Percentiles rank a stretch among this genome's conserved stretches.
These are phyloP conservation scores for Cutaneotrichosporon sp. DNA, from an alignment of 1,284 basidiomycete species.

Conservation along the genomic window DNA sequence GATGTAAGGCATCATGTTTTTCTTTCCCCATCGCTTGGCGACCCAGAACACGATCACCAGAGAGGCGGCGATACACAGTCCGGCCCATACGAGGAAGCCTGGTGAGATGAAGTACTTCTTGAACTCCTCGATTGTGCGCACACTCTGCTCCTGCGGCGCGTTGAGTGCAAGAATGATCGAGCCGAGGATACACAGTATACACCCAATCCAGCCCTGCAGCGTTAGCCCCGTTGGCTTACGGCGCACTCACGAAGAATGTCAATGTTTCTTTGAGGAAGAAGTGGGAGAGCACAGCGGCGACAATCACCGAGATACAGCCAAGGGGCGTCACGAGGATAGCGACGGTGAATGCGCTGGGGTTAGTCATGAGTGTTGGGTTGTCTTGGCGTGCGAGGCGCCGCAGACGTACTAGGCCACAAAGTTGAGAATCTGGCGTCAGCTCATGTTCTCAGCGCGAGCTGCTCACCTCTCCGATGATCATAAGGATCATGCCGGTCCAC, in stretches of 20 bases:
- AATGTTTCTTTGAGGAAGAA: conserved; percentile 89
- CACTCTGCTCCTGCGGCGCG: conserved; percentile 72
- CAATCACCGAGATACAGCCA: conserved; percentile 91
- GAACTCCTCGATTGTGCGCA: conserved; percentile 75
- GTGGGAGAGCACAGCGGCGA: conserved; percentile 88
- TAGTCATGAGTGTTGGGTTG: conserved; percentile 1
- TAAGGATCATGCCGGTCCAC: conserved; percentile 60
- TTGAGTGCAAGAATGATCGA: conserved; percentile 58
- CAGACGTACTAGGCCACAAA: conserved; percentile 47
- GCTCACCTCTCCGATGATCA: conserved; percentile 38
- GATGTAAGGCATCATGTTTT: conserved; percentile 94
- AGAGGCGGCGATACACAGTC: conserved; percentile 31
- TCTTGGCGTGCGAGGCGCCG: too few species aligned
- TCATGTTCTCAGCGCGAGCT: background rate
- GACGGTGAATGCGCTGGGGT: conserved; percentile 38
- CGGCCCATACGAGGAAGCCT: conserved; percentile 74
- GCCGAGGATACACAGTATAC: conserved; percentile 79
- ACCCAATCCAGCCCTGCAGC: conserved; percentile 78
- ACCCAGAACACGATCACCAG: conserved; percentile 40
- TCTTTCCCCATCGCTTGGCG: conserved; percentile 69
- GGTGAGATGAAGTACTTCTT: conserved; percentile 77
- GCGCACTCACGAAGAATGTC: conserved; percentile 42
- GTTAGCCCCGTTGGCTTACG: background rate
- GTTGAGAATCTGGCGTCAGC: conserved; percentile 39
- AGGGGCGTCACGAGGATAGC: conserved; percentile 58